These are phyloP conservation scores for Penicillium paneum DNA, from an alignment of 2,329 filamentous ascomycete species.

Conservation along the genomic window DNA sequence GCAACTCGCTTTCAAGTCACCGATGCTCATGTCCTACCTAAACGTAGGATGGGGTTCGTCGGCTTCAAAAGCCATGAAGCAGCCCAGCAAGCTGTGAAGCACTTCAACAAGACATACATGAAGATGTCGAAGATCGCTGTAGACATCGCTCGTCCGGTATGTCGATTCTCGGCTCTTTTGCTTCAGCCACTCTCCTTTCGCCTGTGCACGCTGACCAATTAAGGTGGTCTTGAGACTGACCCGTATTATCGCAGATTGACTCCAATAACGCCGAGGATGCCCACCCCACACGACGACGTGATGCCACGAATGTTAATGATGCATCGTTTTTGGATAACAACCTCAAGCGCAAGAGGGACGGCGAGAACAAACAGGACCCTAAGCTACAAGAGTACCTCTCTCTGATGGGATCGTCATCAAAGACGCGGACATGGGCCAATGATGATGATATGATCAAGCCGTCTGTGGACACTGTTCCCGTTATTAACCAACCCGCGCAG, in stretches of 20 bases:
- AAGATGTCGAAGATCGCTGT: constrained; percentile 93
- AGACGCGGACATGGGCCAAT: constrained; percentile 62
- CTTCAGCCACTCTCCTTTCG: constrained; percentile 18
- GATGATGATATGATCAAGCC: constrained; percentile 44
- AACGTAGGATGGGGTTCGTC: constrained; percentile 90
- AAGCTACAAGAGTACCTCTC: constrained; percentile 84
- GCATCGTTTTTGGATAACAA: constrained; percentile 24
- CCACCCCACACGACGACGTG: constrained; percentile 24
- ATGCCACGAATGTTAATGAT: constrained; percentile 18
- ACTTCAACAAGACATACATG: constrained; percentile 94
- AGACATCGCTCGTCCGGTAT: constrained; percentile 79
- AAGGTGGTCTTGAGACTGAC: constrained; percentile 43
- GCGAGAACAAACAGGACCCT: constrained; percentile 65
- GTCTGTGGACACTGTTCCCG: constrained; percentile 16
- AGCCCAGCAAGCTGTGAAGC: constrained; percentile 79
- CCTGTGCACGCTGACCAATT: constrained; percentile 37
- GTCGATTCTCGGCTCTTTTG: constrained; percentile 29
- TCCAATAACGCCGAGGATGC: constrained; percentile 31
- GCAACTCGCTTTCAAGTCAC: constrained; percentile 73
- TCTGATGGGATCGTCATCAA: constrained; percentile 69
- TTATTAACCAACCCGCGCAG: constrained; percentile 23
- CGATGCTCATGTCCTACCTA: constrained; percentile 85
- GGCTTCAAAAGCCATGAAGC: constrained; percentile 82
- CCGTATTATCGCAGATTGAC: constrained; percentile 40
- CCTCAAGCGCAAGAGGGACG: constrained; percentile 42